Base-by-base conservation (phyloP, 352 stramenopile species). In the Globisporangium paroecandrum region DNA sequence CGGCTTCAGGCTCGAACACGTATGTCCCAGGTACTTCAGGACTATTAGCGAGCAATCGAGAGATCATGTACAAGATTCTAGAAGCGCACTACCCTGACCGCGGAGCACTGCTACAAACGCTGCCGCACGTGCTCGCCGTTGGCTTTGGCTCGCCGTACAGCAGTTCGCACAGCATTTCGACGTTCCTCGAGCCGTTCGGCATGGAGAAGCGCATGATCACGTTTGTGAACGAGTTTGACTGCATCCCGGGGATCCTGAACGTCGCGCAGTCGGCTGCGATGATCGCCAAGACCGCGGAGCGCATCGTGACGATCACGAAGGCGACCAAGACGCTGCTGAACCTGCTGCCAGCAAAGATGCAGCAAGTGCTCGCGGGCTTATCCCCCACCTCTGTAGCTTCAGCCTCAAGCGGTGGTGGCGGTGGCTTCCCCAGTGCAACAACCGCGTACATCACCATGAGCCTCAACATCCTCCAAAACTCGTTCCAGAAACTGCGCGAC, bases 151-250 rank as follows among this genome's bases (percentile, higher is more conserved):
- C 88, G 22, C 88, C 88, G 20, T 94, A 87, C 62, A 81, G 87
- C 65, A 83, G 81, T 49, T 91, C 83, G 1, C 66, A 77, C 10
- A 72, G 73, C 3, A 66, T 91, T 10, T 34, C 63, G 9, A 59
- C 65, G 25, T 91, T 90, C 65, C 58, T 96, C 34, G 67, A 79
- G 34, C 58, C 75, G 10, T 59, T 93, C n/a, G 74, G 72, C 1
- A 68, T 94, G 22, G 72, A 64, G 1, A 79, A 81, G 54, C 78
- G 82, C 15, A 66, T 91, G 58, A 66, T 94, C 47, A 93, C 85
- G 36, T 82, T 96, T 57, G 88, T 96, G 22, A 94, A 96, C 66
- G 87, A 96, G 66, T 83, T 88, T 62, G 88, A 96, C 67, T 96
- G 87, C 70, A 93, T 96, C 58, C 88, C 88, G 3, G 85, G 84